These are phyloP conservation scores for Beauveria medogensis DNA, from an alignment of 2,329 filamentous ascomycete species.

Conservation along the genomic window DNA sequence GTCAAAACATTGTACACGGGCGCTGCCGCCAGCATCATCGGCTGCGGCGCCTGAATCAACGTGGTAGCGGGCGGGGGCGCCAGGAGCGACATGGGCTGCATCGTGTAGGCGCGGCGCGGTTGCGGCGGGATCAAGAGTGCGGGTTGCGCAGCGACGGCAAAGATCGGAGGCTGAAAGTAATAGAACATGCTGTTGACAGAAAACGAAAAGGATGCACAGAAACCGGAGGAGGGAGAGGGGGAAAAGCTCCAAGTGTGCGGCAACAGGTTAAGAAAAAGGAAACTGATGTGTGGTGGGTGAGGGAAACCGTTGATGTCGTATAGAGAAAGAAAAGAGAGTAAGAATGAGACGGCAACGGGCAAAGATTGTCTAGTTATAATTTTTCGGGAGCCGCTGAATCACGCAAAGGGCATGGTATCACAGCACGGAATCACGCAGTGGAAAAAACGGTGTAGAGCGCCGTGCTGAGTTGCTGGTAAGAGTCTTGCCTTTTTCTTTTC, in stretches of 20 bases:
- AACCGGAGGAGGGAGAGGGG: too few relatives aligned
- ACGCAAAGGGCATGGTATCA: not conserved
- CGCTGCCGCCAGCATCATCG: not conserved
- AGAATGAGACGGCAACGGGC: not conserved
- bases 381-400: not conserved
- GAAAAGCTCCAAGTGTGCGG: too few relatives aligned
- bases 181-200: slow-evolving; percentile 17
- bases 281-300: too few relatives aligned
- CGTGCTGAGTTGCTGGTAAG: not conserved
- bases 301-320: too few relatives aligned
- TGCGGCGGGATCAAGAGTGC: not conserved
- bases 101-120: slow-evolving; percentile 1
- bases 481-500: not conserved
- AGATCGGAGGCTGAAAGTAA: slow-evolving; percentile 20
- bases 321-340: not conserved
- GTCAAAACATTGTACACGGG: not conserved
- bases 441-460: not conserved
- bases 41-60: not conserved
- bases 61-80: slow-evolving; percentile 14
- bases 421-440: not conserved
- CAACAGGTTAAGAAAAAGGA: too few relatives aligned
- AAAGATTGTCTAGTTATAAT: not conserved
- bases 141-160: slow-evolving; percentile 13
- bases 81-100: not conserved
- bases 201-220: not conserved